These are phyloP conservation scores for Lentinula sp. DNA, from an alignment of 768 basidiomycete species.

Conservation along the genomic window DNA sequence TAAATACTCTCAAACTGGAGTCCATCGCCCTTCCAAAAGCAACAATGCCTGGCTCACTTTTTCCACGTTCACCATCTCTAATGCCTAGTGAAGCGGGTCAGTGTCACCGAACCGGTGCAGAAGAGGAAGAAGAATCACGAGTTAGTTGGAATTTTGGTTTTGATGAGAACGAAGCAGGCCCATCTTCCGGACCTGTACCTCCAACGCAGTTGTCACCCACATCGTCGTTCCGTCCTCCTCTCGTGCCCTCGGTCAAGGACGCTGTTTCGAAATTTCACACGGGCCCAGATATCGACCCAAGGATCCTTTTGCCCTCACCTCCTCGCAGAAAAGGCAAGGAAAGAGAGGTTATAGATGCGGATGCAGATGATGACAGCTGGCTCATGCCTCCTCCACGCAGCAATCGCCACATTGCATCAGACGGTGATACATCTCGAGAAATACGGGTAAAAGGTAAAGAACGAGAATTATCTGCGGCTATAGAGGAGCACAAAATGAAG, in stretches of 20 bases:
- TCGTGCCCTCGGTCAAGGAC: conserved; percentile 38
- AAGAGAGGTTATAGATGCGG: conserved; percentile 10
- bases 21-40: conserved; percentile 25
- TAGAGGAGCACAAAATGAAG: conserved; percentile 42
- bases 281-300: conserved; percentile 41
- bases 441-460: conserved; percentile 53
- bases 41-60: conserved; percentile 78
- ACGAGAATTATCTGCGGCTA: conserved; percentile 51
- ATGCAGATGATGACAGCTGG: conserved; percentile 12
- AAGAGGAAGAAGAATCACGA: conserved; percentile 21
- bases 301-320: conserved; percentile 44
- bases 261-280: conserved; percentile 42
- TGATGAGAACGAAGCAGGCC: conserved; percentile 9
- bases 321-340: conserved; percentile 27
- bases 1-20: conserved; percentile 20
- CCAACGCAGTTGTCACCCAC: conserved; percentile 11
- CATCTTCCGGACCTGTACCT: conserved; percentile 7
- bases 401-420: conserved; percentile 10
- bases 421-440: conserved; percentile 36
- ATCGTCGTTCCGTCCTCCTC: conserved; percentile 25
- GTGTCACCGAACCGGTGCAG: too few species aligned
- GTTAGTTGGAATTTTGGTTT: conserved; percentile 27
- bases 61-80: conserved; percentile 66
- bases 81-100: conserved; percentile 29
- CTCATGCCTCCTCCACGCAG: conserved; percentile 14